Evolutionary conservation across 192 early-diverging fungal genomes (phyloP).

Genomic region (Cetraspora pellucida): DNA sequence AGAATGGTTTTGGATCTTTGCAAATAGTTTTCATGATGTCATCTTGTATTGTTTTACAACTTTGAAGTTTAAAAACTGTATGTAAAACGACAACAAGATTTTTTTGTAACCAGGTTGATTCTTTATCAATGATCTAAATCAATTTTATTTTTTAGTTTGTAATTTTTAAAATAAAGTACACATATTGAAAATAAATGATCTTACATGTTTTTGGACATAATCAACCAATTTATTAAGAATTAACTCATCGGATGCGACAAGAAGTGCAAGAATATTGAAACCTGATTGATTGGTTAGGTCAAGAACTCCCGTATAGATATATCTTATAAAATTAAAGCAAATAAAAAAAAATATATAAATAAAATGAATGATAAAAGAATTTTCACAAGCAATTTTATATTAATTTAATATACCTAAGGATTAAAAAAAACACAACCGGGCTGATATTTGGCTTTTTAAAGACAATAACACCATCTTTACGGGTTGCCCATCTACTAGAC

Average conservation of each 20-base stretch:
- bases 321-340: neutral
- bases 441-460: constrained; percentile 33
- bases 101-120: constrained; percentile 2
- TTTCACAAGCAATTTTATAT: neutral
- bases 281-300: neutral
- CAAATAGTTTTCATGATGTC: constrained; percentile 10
- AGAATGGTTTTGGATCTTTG: constrained; percentile 15
- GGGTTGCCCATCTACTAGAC: neutral
- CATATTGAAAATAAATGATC: too few species aligned
- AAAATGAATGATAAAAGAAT: too few species aligned
- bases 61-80: neutral
- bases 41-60: constrained; percentile 24
- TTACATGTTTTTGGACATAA: constrained; percentile 13
- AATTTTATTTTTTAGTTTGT: too few species aligned
- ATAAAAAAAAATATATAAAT: neutral
- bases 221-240: constrained; percentile 20
- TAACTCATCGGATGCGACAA: constrained; percentile 28
- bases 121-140: constrained; percentile 21
- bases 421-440: constrained; percentile 19
- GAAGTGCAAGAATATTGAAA: constrained; percentile 3
- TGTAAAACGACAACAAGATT: constrained; percentile 17
- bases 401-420: constrained; percentile 8
- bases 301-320: constrained; percentile 24
- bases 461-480: constrained; percentile 6
- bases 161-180: too few species aligned